A percentile compares a stretch with the other conserved stretches of the same genome.
These are phyloP conservation scores for Angomonas desouzai DNA, from an alignment of 208 protist genomes.

Conservation along the genomic window DNA sequence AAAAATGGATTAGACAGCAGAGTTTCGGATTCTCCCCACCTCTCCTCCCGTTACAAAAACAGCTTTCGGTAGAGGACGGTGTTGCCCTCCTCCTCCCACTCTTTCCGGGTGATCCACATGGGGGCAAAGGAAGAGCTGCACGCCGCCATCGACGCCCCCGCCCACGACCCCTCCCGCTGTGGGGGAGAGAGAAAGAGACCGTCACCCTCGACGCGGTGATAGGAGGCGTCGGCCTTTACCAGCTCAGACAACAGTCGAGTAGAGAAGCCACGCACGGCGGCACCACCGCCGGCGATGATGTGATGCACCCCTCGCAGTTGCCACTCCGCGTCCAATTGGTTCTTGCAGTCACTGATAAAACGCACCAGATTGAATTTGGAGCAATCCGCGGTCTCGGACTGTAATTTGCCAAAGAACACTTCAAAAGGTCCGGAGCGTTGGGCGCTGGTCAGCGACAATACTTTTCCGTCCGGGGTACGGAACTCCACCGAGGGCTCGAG, in stretches of 20 bases:
- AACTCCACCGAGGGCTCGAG: constrained; percentile 10
- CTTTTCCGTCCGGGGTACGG: constrained; percentile 43
- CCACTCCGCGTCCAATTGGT: constrained; percentile 70
- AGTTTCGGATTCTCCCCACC: too few species aligned
- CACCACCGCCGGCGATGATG: constrained; percentile 58
- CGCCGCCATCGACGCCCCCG: constrained; percentile 70
- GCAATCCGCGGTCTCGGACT: background rate
- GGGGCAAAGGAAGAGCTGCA: constrained; percentile 72
- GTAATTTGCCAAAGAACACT: constrained; percentile 38
- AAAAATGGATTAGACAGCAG: too few species aligned
- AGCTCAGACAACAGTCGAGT: constrained; percentile 55
- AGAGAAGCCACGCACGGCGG: constrained; percentile 38
- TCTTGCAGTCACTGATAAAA: constrained; percentile 43
- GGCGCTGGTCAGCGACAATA: constrained; percentile 24
- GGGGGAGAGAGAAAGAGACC: constrained; percentile 25
- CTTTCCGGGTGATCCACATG: constrained; percentile 69
- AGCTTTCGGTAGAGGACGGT: constrained; percentile 72
- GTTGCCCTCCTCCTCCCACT: constrained; percentile 72
- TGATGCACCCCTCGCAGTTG: constrained; percentile 64
- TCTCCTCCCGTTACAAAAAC: too few species aligned
- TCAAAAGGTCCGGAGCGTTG: constrained; percentile 48
- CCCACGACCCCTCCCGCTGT: constrained; percentile 58
- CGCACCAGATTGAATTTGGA: constrained; percentile 27
- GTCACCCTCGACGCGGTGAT: constrained; percentile 73
- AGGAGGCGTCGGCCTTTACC: constrained; percentile 60